Evolutionary conservation across 192 early-diverging fungal genomes (phyloP), one percentile per base, ranked within the genome.

Genomic region (Coemansia sp.): DNA sequence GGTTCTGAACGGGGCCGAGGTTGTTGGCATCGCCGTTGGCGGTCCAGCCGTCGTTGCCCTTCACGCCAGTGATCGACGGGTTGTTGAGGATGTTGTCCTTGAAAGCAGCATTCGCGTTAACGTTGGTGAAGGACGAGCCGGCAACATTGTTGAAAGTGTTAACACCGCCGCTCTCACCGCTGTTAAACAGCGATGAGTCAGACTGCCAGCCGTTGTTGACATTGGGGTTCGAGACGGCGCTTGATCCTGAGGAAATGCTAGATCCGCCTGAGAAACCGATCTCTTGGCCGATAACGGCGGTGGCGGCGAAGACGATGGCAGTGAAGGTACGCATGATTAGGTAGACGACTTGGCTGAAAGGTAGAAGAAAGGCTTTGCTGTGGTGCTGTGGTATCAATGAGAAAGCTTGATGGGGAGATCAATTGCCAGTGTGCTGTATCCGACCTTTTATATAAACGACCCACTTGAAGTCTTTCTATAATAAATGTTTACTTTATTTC

Each of bases 71-170:
- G 15, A 40, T 11, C 34, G 69, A 71, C 4, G 75, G 75, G 69
- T 71, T 78, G 69, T 78, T 78, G 45, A 78, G 37, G 24, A 78
- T 39, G 62, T 71, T 78, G 62, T 71, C 75, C 55, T 78, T 78
- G 69, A 68, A 47, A 0, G 69, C 75, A 19, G 64, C 18, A 55
- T 78, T 78, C 46, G 60, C 44, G 59, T 78, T 78, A 45, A 78
- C 64, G 25, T 59, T 67, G 22, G 69, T 67, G 46, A 78, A 78
- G 2, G 65, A 64, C 22, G 75, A 78, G 13, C 75, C 69, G 1
- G 59, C 61, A 14, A 78, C 50, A 48, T 78, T 62, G 69, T 64
- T 78, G 65, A 78, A 78, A 5, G 66, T 59, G 47, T 60, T 62
- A 11, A 61, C 62, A 3, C 51, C 50, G 5, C 53, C 47, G 10